phyloP scores from a whole-genome alignment of 129 eudicot species.

The Pittosporum tobira region DNA sequence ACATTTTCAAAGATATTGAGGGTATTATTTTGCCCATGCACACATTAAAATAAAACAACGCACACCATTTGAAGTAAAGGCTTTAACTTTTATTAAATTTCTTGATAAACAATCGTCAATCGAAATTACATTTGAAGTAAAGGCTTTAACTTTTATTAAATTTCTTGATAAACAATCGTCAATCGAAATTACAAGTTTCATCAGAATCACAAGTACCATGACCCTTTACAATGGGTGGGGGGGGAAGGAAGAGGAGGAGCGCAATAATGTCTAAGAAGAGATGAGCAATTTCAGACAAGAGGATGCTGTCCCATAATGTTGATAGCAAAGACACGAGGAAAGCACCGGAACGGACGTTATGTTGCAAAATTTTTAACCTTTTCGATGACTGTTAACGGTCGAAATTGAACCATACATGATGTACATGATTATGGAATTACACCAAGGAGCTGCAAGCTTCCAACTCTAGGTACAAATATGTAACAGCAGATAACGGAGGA shows the following conservation, averaged over 20 bases:
- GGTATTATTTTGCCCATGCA: too few species aligned
- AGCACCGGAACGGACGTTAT: not conserved
- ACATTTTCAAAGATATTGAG: too few species aligned
- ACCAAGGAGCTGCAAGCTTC: not conserved
- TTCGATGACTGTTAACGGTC: slow-evolving; percentile 9
- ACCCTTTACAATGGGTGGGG: not conserved
- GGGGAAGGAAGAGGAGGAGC: too few species aligned
- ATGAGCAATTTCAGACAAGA: not conserved
- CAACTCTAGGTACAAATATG: not conserved
- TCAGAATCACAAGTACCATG: not conserved
- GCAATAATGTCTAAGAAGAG: not conserved
- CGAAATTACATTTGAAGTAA: too few species aligned
- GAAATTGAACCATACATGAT: slow-evolving; percentile 16
- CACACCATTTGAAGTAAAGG: too few species aligned
- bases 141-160: too few species aligned
- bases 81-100: too few species aligned
- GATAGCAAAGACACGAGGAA: not conserved
- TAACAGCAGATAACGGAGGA: slow-evolving; percentile 5
- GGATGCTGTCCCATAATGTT: not conserved
- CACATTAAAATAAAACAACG: too few species aligned
- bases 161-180: too few species aligned
- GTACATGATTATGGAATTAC: slow-evolving; percentile 13
- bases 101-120: too few species aligned
- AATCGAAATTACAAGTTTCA: not conserved
- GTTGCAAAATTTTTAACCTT: slow-evolving; percentile 7